phyloP scores from a whole-genome alignment of 2,329 filamentous ascomycete genomes.

The Neofusicoccum umdonicola region DNA sequence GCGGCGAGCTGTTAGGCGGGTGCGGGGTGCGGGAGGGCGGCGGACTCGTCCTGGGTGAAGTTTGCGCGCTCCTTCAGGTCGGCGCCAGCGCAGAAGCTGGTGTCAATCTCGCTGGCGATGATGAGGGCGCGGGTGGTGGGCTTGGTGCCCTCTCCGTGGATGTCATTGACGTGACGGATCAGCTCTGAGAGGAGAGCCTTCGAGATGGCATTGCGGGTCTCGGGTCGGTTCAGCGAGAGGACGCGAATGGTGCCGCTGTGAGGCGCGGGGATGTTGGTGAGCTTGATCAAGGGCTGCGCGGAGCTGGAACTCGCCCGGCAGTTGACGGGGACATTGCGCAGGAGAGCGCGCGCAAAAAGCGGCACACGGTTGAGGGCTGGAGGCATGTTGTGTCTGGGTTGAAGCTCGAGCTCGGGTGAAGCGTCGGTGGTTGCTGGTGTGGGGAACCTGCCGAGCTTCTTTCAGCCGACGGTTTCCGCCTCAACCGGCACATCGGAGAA shows the following conservation, averaged over 20 bases:
- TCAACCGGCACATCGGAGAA: no score
- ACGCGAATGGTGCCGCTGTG: slow-evolving; percentile 82
- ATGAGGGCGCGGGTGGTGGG: slow-evolving; percentile 75
- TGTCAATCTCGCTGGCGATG: slow-evolving; percentile 79
- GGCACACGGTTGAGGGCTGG: slow-evolving; percentile 5
- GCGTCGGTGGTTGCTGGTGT: not conserved
- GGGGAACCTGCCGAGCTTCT: slow-evolving; percentile 5
- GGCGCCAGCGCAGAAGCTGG: slow-evolving; percentile 88
- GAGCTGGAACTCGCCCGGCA: slow-evolving; percentile 16
- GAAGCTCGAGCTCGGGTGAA: slow-evolving; percentile 11
- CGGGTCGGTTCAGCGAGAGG: slow-evolving; percentile 80
- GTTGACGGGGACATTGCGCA: not conserved
- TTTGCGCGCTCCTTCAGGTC: slow-evolving; percentile 84
- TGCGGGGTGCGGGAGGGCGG: slow-evolving; percentile 16
- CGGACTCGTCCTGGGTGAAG: slow-evolving; percentile 76
- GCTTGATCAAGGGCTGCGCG: slow-evolving; percentile 57
- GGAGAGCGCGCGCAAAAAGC: not conserved
- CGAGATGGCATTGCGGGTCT: slow-evolving; percentile 89
- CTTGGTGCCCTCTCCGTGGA: slow-evolving; percentile 59
- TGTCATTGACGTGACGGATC: slow-evolving; percentile 66
- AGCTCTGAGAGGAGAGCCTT: slow-evolving; percentile 70
- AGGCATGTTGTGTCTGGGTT: slow-evolving; percentile 7
- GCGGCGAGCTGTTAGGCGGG: slow-evolving; percentile 3
- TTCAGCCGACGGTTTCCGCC: not conserved
- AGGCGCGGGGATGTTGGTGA: slow-evolving; percentile 73